Evolutionary conservation across 495 filamentous ascomycete species (phyloP).

Genomic region (Penicillium fimorum): DNA sequence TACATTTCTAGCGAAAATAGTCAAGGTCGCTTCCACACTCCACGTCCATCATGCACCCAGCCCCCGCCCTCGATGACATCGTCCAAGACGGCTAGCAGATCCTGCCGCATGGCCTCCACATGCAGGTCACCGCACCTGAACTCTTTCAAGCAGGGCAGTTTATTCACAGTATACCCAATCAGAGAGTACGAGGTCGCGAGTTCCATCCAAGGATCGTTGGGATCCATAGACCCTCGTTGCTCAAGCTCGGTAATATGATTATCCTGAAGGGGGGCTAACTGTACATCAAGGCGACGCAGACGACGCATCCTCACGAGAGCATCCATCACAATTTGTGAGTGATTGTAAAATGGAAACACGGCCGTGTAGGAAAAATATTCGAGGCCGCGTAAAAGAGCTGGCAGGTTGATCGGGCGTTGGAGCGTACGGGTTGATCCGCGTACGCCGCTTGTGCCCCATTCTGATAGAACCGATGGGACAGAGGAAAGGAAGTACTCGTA

Average conservation of each 20-base stretch:
- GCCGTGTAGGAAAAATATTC: constrained; percentile 40
- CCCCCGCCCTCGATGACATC: constrained; percentile 22
- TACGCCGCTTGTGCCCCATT: constrained; percentile 27
- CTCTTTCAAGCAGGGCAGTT: constrained; percentile 22
- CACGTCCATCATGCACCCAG: constrained; percentile 34
- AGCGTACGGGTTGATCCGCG: neutral
- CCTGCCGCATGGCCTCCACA: constrained; percentile 29
- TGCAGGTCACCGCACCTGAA: constrained; percentile 34
- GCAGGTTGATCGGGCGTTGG: constrained; percentile 1
- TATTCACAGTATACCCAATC: constrained; percentile 32
- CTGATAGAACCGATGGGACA: constrained; percentile 35
- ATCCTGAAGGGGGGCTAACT: constrained; percentile 31
- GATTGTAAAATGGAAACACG: constrained; percentile 48
- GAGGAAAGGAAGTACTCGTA: constrained; percentile 45
- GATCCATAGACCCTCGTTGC: constrained; percentile 42
- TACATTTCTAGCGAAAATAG: neutral
- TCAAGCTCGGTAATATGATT: constrained; percentile 38
- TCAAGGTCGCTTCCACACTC: constrained; percentile 3
- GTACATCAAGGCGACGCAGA: constrained; percentile 30
- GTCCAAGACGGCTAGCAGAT: constrained; percentile 25
- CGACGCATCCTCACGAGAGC: constrained; percentile 29
- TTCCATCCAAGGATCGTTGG: constrained; percentile 48
- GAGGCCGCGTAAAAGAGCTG: constrained; percentile 23
- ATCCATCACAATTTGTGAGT: constrained; percentile 38
- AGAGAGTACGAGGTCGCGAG: constrained; percentile 40